Conservation (phyloP, 2,329 filamentous ascomycete species). For the Mycogone perniciosa region DNA sequence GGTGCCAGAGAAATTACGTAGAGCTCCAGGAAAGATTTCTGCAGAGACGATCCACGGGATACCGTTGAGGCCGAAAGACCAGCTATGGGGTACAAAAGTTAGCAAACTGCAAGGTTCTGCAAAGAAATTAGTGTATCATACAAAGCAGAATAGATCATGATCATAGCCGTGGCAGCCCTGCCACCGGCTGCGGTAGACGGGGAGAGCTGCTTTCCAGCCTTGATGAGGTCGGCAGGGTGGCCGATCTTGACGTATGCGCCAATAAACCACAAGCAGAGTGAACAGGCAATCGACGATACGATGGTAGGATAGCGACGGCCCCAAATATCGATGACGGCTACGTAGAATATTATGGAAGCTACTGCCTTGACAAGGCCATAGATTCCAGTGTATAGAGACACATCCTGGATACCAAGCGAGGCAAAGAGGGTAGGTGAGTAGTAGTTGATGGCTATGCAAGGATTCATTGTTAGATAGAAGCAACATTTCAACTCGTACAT, state of each 20-base stretch:
- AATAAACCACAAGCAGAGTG: constrained; percentile 44
- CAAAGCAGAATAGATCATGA: constrained; percentile 50
- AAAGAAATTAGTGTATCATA: constrained; percentile 25
- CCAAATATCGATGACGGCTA: constrained; percentile 34
- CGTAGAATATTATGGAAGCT: constrained; percentile 36
- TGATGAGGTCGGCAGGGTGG: constrained; percentile 40
- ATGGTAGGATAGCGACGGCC: constrained; percentile 37
- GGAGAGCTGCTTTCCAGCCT: constrained; percentile 35
- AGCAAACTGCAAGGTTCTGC: neutral
- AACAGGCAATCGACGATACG: constrained; percentile 41
- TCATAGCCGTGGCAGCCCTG: constrained; percentile 46
- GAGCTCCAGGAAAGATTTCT: constrained; percentile 39
- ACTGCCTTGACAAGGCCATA: constrained; percentile 42
- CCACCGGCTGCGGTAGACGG: constrained; percentile 39
- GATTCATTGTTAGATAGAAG: constrained; percentile 10
- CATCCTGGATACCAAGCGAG: constrained; percentile 39
- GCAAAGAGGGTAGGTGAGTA: constrained; percentile 31
- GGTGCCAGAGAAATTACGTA: constrained; percentile 36
- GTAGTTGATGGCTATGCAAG: constrained; percentile 32
- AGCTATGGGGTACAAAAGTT: constrained; percentile 20
- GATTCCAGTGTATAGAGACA: constrained; percentile 43
- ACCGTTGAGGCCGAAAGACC: constrained; percentile 39
- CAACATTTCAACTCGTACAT: neutral
- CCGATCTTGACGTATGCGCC: constrained; percentile 48
- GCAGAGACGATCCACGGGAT: constrained; percentile 41